Evolutionary conservation across 768 basidiomycete genomes (phyloP).

Genomic region (Suillus occidentalis): DNA sequence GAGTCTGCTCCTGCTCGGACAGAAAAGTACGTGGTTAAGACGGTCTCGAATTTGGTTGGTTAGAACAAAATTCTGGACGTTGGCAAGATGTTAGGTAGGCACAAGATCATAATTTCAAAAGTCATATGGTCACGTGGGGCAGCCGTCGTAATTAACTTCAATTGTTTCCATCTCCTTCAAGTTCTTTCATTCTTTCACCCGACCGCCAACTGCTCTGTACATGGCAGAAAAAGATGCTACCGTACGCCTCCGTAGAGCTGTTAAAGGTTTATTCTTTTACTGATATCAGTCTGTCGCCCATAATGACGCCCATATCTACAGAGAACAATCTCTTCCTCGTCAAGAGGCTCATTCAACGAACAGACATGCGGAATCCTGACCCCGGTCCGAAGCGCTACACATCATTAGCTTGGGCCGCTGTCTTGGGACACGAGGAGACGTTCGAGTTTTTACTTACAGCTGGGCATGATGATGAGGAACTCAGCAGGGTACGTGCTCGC

Average conservation of each 20-base stretch:
- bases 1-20: background rate
- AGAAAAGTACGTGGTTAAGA: constrained; percentile 2
- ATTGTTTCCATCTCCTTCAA: constrained; percentile 15
- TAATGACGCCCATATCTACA: constrained; percentile 34
- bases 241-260: constrained; percentile 72
- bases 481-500: constrained; percentile 69
- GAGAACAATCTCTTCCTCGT: constrained; percentile 96
- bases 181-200: constrained; percentile 21
- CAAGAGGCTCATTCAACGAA: constrained; percentile 79
- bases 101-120: constrained; percentile 11
- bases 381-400: constrained; percentile 73
- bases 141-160: constrained; percentile 21
- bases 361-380: constrained; percentile 92
- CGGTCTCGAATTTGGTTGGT: constrained; percentile 6
- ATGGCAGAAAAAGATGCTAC: constrained; percentile 87
- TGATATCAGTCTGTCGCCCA: background rate
- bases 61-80: constrained; percentile 10
- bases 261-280: constrained; percentile 55
- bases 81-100: constrained; percentile 26
- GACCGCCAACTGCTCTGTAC: constrained; percentile 21
- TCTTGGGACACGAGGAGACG: constrained; percentile 86
- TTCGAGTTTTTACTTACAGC: constrained; percentile 86
- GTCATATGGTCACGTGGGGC: constrained; percentile 5
- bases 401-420: constrained; percentile 89
- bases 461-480: constrained; percentile 92